Base-by-base conservation (phyloP, 306 rosid genomes). In the Bauhinia variegata region DNA sequence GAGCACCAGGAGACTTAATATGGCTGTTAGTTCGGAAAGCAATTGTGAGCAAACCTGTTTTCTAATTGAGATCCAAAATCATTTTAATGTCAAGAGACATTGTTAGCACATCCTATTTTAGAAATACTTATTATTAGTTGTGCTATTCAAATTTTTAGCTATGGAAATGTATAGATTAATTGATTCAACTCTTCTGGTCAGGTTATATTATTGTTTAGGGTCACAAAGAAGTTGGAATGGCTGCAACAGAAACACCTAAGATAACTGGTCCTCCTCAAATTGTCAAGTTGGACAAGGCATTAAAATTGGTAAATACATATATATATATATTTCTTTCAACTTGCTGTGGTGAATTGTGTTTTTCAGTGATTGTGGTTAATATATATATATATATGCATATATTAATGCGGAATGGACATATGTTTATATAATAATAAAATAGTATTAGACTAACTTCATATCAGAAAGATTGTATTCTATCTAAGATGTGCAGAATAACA, bases 231-330 rank as follows among this genome's bases (percentile, higher is more conserved):
- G 85, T 73, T 55, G 74, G 69, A 75, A 78, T 82, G 92, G 74
- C 76, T 78, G 80, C 65, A 68, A 49, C 50, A 11, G 78, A 67
- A 36, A 74, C 53, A 42, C 28, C 72, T 15, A 81, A 79, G 78
- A 84, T 82, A 72, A 59, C 56, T 49, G 54, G 65, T 51, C 75
- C 75, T 56, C 73, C 89, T 44, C 84, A 79, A 72, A 76, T 89
- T 71, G 76, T 92, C 60, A 89, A 73, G 88, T 54, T 80, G 91
- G 73, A 84, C 76, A 67, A 54, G 23, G 95, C 93, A 44, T 78
- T 86, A 74, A 91, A 82, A 71, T 59, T 92, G 96, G 98, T 92
- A 88, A 55, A n/a, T n/a, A n/a, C 10, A 2, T 64, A n/a, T n/a
- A n/a, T n/a, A n/a, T n/a, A n/a, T n/a, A n/a, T 79, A 17, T 75